A percentile compares a stretch with the other conserved stretches of the same genome.
Conservation (phyloP, 2,329 filamentous ascomycete species). For the Venturia pyrina region DNA sequence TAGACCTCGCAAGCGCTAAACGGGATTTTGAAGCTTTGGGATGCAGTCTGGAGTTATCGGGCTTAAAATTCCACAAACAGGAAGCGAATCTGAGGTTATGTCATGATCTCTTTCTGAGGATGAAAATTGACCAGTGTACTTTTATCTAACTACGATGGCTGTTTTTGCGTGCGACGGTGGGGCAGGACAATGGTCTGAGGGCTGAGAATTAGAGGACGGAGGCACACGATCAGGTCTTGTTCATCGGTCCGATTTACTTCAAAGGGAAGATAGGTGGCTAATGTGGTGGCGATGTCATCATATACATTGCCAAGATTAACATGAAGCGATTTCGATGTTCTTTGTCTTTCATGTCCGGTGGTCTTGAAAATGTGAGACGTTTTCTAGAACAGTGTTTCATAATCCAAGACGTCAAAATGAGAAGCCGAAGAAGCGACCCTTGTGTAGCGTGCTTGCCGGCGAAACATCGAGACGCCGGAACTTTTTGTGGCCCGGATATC, state of each 20-base stretch:
- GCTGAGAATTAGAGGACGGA: no score
- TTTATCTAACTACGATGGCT: neutral
- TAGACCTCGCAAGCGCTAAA: neutral
- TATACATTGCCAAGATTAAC: neutral
- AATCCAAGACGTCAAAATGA: no score
- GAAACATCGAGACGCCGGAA: neutral
- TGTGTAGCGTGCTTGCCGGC: neutral
- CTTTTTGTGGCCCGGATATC: no score
- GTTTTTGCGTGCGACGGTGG: neutral
- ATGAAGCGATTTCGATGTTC: neutral
- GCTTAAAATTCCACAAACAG: neutral
- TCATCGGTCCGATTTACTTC: neutral
- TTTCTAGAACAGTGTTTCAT: no score
- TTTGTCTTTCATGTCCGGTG: neutral
- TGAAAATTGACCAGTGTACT: neutral
- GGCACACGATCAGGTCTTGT: neutral
- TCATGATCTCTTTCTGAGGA: neutral
- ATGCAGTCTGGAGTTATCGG: neutral
- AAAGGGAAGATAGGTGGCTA: neutral
- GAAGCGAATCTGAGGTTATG: neutral
- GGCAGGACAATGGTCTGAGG: no score
- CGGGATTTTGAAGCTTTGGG: neutral
- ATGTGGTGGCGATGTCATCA: neutral
- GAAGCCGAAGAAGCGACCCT: no score
- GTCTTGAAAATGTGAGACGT: no score